Evolutionary conservation across 1,139 yeast genomes (phyloP), one percentile per base, ranked within the genome.

Genomic region (Yamadazyma pseudoaaseri): DNA sequence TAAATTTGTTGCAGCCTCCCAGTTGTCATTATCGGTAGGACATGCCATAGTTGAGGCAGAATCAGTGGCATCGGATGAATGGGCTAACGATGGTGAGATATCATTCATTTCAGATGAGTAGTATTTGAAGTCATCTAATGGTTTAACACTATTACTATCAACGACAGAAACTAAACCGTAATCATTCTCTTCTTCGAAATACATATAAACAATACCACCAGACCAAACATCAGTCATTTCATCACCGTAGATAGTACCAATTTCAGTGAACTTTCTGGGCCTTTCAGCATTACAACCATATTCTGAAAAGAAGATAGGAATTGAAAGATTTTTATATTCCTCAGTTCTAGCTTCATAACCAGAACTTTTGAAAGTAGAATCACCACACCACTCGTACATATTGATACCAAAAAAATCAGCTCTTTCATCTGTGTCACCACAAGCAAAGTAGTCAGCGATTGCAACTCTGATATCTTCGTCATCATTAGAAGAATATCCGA

Each of bases 301-400:
- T 65, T 90, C 97, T 34, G 96, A 85, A 60, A 90, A 79, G 70
- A 90, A 89, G 47, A 84, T 67, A 33, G 97, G 97, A 37, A 87
- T 69, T 20, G 94, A 79, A 54, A 81, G 61, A 60, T 82, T 76
- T 35, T 70, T 45, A 60, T 85, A 86, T 47, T 84, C 86, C 30
- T 70, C 62, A 29, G 96, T 86, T 64, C 90, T 79, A 44, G 68
- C 80, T 44, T 67, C 59, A 66, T 83, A 89, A 47, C 96, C 96
- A 30, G 95, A 85, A 11, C 56, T 43, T 31, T 60, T 43, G 67
- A 70, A 87, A 38, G 77, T 58, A 17, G 92, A 77, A 29, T 62
- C 50, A 47, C 96, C 96, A 73, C 97, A 89, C 96, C 96, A 89
- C 68, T 85, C 94, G 71, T 89, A 89, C 87, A 85, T 85, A 76